Conservation (phyloP, 495 filamentous ascomycete species). For the Aspergillus cristatus region DNA sequence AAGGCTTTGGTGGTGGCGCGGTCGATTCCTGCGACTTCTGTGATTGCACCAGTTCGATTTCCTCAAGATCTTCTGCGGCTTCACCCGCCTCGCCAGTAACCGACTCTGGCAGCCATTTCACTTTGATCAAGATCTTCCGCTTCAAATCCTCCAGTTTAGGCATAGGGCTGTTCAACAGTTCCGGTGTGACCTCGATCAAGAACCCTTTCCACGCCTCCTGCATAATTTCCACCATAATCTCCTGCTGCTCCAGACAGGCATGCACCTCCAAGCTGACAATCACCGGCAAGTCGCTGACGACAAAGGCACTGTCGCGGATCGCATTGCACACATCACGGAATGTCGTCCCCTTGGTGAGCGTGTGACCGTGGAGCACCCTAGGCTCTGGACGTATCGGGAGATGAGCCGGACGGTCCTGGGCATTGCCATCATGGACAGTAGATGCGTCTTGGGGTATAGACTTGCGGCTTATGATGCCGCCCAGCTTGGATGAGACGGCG, state of each 20-base stretch:
- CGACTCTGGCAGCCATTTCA: conserved; percentile 55
- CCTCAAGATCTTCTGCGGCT: conserved; percentile 15
- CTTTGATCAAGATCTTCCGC: conserved; percentile 83
- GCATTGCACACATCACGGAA: conserved; percentile 78
- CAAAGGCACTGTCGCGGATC: conserved; percentile 71
- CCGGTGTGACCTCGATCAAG: conserved; percentile 52
- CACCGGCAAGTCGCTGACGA: conserved; percentile 63
- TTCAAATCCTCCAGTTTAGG: conserved; percentile 58
- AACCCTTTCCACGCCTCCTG: conserved; percentile 61
- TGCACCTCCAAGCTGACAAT: conserved; percentile 90
- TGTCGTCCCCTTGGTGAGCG: conserved; percentile 74
- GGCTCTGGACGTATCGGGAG: conserved; percentile 49
- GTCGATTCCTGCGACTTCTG: conserved; percentile 3
- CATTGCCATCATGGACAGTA: conserved; percentile 18
- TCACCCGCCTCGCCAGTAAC: conserved; percentile 19
- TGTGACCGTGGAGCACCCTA: conserved; percentile 79
- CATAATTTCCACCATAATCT: conserved; percentile 86
- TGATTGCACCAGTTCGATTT: conserved; percentile 5
- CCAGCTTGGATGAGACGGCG: conserved; percentile 17
- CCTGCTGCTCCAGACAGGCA: conserved; percentile 66
- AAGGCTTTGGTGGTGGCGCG: conserved; percentile 38
- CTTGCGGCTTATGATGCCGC: conserved; percentile 16
- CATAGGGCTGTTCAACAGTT: conserved; percentile 40
- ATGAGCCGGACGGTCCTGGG: conserved; percentile 5
- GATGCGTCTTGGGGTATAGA: conserved; percentile 1